A percentile compares a stretch with the other conserved stretches of the same genome.
phyloP scores from a whole-genome alignment of 1,284 basidiomycete genomes.

The Xerocomus minutiporus region DNA sequence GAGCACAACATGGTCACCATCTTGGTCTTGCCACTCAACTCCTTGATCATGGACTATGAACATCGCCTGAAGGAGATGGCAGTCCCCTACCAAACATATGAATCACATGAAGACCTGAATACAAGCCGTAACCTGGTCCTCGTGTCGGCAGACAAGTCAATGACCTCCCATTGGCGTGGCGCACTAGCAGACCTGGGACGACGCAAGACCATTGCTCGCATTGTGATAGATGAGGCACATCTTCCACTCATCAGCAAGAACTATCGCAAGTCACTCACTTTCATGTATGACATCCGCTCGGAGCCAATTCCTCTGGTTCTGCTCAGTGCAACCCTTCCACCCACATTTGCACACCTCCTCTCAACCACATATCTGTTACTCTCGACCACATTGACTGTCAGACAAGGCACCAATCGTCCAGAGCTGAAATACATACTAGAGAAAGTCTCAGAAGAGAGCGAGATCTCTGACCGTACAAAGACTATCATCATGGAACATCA shows the following conservation, averaged over 20 bases:
- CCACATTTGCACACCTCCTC: not conserved
- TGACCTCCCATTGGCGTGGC: not conserved
- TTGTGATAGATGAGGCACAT: constrained; percentile 1
- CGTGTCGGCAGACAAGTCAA: constrained; percentile 5
- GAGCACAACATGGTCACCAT: not conserved
- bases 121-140: constrained; percentile 1
- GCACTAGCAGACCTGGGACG: rapidly evolving
- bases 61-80: not conserved
- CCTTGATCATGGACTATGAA: constrained; percentile 10
- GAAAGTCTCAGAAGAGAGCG: not conserved
- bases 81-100: constrained; percentile 2
- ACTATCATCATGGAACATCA: not conserved
- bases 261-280: not conserved
- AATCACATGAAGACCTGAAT: not conserved
- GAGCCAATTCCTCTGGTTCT: not conserved
- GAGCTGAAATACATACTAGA: not conserved
- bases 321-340: not conserved
- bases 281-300: not conserved
- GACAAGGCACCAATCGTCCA: not conserved
- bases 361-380: rapidly evolving
- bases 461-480: not conserved
- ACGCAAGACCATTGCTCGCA: not conserved
- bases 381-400: rapidly evolving
- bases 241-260: not conserved
- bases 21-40: constrained; percentile 5